Conservation (phyloP, 345 rosid species). For the Pseudoturritis turrita region DNA sequence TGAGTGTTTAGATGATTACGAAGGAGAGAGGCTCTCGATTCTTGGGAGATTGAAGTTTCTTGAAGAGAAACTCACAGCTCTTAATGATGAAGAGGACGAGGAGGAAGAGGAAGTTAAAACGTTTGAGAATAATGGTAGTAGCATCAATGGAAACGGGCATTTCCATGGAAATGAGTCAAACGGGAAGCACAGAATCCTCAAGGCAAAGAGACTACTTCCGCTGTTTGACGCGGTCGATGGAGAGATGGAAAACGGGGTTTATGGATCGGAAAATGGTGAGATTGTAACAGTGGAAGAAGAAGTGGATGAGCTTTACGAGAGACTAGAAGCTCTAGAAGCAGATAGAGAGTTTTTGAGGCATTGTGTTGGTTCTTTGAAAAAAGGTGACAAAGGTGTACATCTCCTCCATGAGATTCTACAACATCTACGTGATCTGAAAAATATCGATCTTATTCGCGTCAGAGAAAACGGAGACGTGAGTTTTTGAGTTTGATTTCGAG, state of each 20-base stretch:
- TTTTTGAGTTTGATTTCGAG: constrained; percentile 19
- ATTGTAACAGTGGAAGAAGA: constrained; percentile 54
- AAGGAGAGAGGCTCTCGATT: constrained; percentile 80
- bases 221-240: constrained; percentile 65
- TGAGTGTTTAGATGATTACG: constrained; percentile 68
- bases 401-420: constrained; percentile 80
- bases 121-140: constrained; percentile 42
- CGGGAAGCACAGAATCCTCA: constrained; percentile 41
- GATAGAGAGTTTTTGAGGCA: constrained; percentile 90
- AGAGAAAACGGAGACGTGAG: constrained; percentile 39
- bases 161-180: constrained; percentile 49
- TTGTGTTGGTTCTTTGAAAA: constrained; percentile 74
- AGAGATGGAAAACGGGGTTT: constrained; percentile 46
- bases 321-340: constrained; percentile 86
- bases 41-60: constrained; percentile 83
- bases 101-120: constrained; percentile 50
- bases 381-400: constrained; percentile 86
- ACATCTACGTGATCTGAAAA: constrained; percentile 79
- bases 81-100: constrained; percentile 53
- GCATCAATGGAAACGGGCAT: constrained; percentile 55
- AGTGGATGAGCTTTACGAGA: constrained; percentile 77
- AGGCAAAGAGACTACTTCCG: constrained; percentile 91
- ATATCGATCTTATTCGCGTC: constrained; percentile 45
- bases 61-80: constrained; percentile 69
- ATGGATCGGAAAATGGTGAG: constrained; percentile 27